Evolutionary conservation across 768 basidiomycete genomes (phyloP), one percentile per base, ranked within the genome.

Genomic region (Suillus subalutaceus): DNA sequence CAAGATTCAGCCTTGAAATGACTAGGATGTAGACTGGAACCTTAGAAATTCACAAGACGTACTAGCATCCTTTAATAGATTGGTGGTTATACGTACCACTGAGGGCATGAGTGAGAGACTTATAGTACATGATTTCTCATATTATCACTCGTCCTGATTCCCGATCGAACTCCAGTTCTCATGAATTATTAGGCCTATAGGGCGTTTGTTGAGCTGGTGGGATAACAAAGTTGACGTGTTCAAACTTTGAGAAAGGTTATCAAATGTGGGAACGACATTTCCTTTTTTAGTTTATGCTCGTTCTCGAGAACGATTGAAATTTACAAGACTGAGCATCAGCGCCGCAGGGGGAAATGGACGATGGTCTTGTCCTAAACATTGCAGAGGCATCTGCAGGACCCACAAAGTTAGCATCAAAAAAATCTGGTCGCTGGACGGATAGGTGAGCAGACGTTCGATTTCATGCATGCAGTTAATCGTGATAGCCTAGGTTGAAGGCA

Each of bases 351-450:
- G 35, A 40, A 23, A 90, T 90, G 89, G 90, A 92, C 79, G 89
- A 91, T 76, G 90, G 82, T 59, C 83, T 94, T 59, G 84, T 94
- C 43, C 84, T 94, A 66, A 93, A 94, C 74, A 82, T 94, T 67
- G 85, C 84, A 32, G 73, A 78, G 2, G 82, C 78, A 59, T 64
- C 72, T 16, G 64, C 67, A 30, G 7, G 71, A 43, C 69, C 78
- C 26, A 79, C 67, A 26, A 79, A 79, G 63, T 50, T 65, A 6
- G 60, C 55, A 0, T 70, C 67, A 16, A 85, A 83, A 66, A 90
- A 88, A 72, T 87, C 87, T 30, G 89, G 90, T 15, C 81, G 89
- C 77, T 92, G 91, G 90, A 91, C 88, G 15, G 90, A 92, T 74
- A 85, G 94, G 92, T 91, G 69, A 64, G 82, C 74, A 32, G 38